Base-by-base conservation (phyloP, 805 yeast species). In the Nadsonia fulvescens region DNA sequence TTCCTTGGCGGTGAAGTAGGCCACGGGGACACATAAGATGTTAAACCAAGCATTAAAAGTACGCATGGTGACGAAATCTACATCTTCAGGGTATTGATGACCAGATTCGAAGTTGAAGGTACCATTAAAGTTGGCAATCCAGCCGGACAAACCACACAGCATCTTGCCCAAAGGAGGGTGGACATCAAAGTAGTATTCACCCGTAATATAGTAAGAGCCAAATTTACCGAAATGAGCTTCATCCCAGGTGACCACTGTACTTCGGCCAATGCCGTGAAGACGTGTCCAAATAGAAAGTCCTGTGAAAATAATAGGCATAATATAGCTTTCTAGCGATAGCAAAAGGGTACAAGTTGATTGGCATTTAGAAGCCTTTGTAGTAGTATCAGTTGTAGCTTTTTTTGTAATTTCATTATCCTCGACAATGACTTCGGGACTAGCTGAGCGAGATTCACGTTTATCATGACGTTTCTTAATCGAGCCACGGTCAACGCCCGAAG, bases 141-240 rank as follows among this genome's bases (percentile, higher is more conserved):
- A 79, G 23, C 93, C 95, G 22, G 83, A 71, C 20, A 79, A 58
- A 0, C 92, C 96, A 32, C 81, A 78, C 33, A 89, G 61, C 75
- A 86, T 73, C 51, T 86, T 86, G 12, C 95, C 96, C 40, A 86
- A 57, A 2, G 98, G 98, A 25, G 98, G 98, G 52, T 86, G 98
- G 17, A 86, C 94, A 51, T 86, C 98, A 47, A 79, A 91, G 50
- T 83, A 86, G 47, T 77, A 81, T 42, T 79, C 92, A 39, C 79
- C 89, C 40, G 66, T 71, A 35, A 86, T 58, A 51, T 86, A 86
- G 48, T 79, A 74, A 8, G 93, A 73, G 16, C 95, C 96, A 48
- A 86, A 86, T 49, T 86, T 89, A 27, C 95, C 98, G 50, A 86
- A 86, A 56, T 83, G 94, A 20, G 94, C 95, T 48, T 82, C 95